Conservation (phyloP, 176 grass and related monocot genomes). For the Guadua angustifolia region DNA sequence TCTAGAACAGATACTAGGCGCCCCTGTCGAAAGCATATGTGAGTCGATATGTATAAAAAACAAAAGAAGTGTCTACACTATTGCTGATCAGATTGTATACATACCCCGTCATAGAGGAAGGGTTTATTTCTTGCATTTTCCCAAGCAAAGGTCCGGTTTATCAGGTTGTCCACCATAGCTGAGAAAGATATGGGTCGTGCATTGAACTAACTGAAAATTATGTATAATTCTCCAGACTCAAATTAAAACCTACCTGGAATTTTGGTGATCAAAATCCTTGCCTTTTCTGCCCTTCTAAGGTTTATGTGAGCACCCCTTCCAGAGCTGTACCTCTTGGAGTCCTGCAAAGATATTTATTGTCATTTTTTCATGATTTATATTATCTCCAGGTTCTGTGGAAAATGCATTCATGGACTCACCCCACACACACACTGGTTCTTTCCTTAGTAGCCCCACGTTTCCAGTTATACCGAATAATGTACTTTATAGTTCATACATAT, state of each 20-base stretch:
- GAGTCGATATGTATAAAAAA: neutral
- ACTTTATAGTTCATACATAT: neutral
- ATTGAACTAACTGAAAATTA: constrained; percentile 23
- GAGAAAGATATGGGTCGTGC: constrained; percentile 33
- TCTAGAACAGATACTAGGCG: constrained; percentile 88
- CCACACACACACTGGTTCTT: neutral
- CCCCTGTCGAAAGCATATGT: constrained; percentile 52
- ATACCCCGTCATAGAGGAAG: constrained; percentile 96
- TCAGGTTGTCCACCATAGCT: constrained; percentile 93
- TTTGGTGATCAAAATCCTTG: constrained; percentile 73
- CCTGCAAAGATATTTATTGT: constrained; percentile 51
- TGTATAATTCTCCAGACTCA: neutral
- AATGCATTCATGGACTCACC: neutral
- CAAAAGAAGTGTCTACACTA: neutral
- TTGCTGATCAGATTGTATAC: constrained; percentile 24
- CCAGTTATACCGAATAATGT: constrained; percentile 9
- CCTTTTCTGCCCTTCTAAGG: constrained; percentile 91
- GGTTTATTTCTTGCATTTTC: constrained; percentile 82
- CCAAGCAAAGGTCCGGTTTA: constrained; percentile 81
- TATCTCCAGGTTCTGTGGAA: neutral
- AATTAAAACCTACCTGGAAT: constrained; percentile 70
- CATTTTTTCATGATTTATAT: constrained; percentile 36
- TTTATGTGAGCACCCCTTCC: constrained; percentile 94
- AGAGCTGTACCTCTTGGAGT: constrained; percentile 83
- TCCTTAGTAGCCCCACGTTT: constrained; percentile 2